Percentiles rank a stretch among this genome's conserved stretches.
phyloP scores from a whole-genome alignment of 805 yeast species.

The Candida broadrunensis region DNA sequence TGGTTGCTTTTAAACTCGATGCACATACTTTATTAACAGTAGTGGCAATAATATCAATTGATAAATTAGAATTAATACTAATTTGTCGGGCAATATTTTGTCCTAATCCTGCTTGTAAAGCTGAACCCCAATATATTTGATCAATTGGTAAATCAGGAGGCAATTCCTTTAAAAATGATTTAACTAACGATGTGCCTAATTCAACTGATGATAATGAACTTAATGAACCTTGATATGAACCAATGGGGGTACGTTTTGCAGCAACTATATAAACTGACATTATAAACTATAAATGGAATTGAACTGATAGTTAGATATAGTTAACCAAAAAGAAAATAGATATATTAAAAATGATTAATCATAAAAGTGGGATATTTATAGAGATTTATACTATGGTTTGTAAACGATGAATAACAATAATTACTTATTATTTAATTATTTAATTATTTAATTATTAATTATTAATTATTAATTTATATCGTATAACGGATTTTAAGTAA shows the following conservation, averaged over 20 bases:
- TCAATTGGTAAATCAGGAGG: background rate
- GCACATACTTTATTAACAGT: background rate
- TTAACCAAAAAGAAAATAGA: too few relatives aligned
- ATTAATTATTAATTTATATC: too few relatives aligned
- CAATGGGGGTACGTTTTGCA: constrained; percentile 1
- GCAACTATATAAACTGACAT: constrained; percentile 1
- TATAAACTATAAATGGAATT: too few relatives aligned
- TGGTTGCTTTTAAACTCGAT: background rate
- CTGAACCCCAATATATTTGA: background rate
- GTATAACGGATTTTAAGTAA: too few relatives aligned
- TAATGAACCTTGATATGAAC: background rate
- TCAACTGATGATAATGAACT: background rate
- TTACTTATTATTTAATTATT: too few relatives aligned
- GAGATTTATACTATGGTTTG: too few relatives aligned
- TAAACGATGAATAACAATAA: too few relatives aligned
- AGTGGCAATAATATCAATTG: background rate
- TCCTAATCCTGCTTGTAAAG: background rate
- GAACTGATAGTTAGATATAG: too few relatives aligned
- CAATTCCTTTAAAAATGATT: background rate
- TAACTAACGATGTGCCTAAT: background rate
- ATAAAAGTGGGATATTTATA: too few relatives aligned
- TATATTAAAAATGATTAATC: too few relatives aligned
- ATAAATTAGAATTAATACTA: background rate
- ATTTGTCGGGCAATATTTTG: background rate
- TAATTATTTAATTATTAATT: too few relatives aligned